Base-by-base conservation (phyloP, 495 filamentous ascomycete species). In the Lophiostoma macrostomum region DNA sequence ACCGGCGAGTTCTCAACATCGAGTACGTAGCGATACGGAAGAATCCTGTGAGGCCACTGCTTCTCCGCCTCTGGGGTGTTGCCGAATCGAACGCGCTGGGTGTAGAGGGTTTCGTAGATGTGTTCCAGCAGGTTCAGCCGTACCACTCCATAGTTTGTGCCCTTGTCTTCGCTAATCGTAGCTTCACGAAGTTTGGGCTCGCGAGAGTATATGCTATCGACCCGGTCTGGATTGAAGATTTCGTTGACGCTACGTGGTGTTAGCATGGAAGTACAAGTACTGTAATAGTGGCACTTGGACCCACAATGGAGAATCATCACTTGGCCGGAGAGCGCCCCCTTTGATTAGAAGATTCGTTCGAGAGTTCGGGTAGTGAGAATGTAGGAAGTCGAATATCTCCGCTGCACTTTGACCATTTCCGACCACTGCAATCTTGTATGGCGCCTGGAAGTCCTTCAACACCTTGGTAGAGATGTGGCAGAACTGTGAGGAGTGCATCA, bases 301-400 rank as follows among this genome's bases (percentile, higher is more conserved):
- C 71, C 73, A 94, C 88, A 96, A 97, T 16, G 91, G 91, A 40
- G 88, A 93, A 64, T 98, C 91, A 58, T 98, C 91, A 67, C 88
- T 94, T 3, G 91, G 91, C 48, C 84, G 84, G 50, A 98, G 72
- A 32, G 90, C 89, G 27, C 86, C 76, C 30, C 81, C 83, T 37
- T 86, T 80, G 67, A 95, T 90, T 37, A 95, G 77, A 38, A 98
- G 61, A 4, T 71, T 78, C 0, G 88, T 87, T 40, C 78, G 76
- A n/a, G 85, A 81, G 63, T 89, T 88, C 10, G 88, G 88, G 65
- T 91, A 96, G 23, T 84, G 73, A n/a, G 73, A 75, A 58, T 90
- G 86, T 19, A 96, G 71, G 66, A 95, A 89, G 68, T 86, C 84
- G 74, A 91, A 98, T 53, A 96, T 95, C 74, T 98, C 91, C 0